These are phyloP conservation scores for Nakazawaea wickerhamii DNA, from an alignment of 805 yeast species.

Conservation along the genomic window DNA sequence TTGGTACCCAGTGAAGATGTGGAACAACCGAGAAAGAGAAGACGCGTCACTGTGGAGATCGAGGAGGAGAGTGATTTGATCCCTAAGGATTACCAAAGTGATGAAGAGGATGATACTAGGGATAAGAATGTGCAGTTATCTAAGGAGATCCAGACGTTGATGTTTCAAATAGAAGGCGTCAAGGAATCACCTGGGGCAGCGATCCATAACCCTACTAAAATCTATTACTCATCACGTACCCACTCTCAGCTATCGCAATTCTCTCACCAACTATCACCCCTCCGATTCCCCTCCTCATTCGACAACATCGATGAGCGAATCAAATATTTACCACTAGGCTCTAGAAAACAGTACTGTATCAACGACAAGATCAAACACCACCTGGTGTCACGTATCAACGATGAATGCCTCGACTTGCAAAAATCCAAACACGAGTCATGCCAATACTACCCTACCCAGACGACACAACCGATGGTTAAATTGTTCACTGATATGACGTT, in stretches of 20 bases:
- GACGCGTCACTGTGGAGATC: slow-evolving; percentile 13
- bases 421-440: slow-evolving; percentile 28
- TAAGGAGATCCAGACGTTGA: slow-evolving; percentile 42
- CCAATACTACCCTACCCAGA: slow-evolving; percentile 32
- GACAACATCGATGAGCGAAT: slow-evolving; percentile 40
- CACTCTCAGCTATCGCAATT: slow-evolving; percentile 87
- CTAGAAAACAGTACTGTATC: slow-evolving; percentile 81
- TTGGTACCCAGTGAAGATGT: slow-evolving; percentile 18
- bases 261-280: slow-evolving; percentile 59
- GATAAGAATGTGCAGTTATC: slow-evolving; percentile 30
- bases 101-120: slow-evolving; percentile 20
- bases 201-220: slow-evolving; percentile 32
- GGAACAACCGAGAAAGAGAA: slow-evolving; percentile 22
- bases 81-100: slow-evolving; percentile 34
- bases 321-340: slow-evolving; percentile 71
- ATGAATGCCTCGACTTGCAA: slow-evolving; percentile 65
- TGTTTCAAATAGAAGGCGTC: slow-evolving; percentile 35
- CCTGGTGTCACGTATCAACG: slow-evolving; percentile 59
- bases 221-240: slow-evolving; percentile 78
- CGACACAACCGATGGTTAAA: slow-evolving; percentile 26
- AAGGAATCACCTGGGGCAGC: neutral
- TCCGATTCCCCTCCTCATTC: slow-evolving; percentile 61
- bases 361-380: slow-evolving; percentile 51
- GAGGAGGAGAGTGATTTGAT: slow-evolving; percentile 26
- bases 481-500: slow-evolving; percentile 52